These are phyloP conservation scores for Biscutella laevigata DNA, from an alignment of 441 rosid species.

Conservation along the genomic window DNA sequence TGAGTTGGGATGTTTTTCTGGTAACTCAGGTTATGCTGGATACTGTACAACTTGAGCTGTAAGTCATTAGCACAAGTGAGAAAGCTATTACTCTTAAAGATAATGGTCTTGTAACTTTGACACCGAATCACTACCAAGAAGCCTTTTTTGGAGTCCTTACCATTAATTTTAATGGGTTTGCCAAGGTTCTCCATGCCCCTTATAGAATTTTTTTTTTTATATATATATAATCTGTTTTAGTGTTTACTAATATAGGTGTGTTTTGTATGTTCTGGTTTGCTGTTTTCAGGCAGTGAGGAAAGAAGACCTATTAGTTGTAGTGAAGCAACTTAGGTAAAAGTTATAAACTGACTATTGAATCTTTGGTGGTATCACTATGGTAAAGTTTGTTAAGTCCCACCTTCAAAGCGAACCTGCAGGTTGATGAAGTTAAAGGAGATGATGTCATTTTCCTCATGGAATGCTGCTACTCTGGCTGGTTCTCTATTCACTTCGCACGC, in stretches of 20 bases:
- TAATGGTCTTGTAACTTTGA: slow-evolving; percentile 61
- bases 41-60: slow-evolving; percentile 82
- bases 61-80: slow-evolving; percentile 74
- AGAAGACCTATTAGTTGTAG: slow-evolving; percentile 96
- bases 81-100: slow-evolving; percentile 61
- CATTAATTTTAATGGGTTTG: slow-evolving; percentile 74
- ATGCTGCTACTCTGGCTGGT: slow-evolving; percentile 79
- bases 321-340: slow-evolving; percentile 93
- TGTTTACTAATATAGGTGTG: neutral
- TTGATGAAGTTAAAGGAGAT: slow-evolving; percentile 71
- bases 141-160: slow-evolving; percentile 79
- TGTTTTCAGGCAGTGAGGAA: slow-evolving; percentile 71
- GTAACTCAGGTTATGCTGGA: slow-evolving; percentile 86
- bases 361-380: neutral
- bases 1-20: neutral
- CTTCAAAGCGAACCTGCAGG: slow-evolving; percentile 38
- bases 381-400: neutral
- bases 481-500: slow-evolving; percentile 76
- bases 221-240: neutral
- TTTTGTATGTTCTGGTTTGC: slow-evolving; percentile 5
- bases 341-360: neutral
- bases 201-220: no score
- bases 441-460: slow-evolving; percentile 87
- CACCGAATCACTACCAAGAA: slow-evolving; percentile 67
- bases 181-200: slow-evolving; percentile 41